phyloP scores from a whole-genome alignment of 352 stramenopile genomes.

The Discostella stelligera region DNA sequence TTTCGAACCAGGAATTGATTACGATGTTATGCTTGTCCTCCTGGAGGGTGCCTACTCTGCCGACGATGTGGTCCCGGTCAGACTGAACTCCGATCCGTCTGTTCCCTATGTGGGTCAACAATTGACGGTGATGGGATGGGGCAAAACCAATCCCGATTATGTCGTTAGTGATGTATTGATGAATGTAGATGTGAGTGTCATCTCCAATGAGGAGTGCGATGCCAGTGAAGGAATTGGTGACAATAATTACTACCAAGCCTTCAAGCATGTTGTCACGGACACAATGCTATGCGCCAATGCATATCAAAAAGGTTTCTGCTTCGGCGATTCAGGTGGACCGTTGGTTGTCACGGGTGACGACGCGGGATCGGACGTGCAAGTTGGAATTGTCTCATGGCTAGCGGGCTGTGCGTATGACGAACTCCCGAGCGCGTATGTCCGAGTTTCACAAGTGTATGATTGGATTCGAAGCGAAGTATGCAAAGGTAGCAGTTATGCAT shows the following conservation, averaged over 20 bases:
- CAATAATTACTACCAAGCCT: neutral
- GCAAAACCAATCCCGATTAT: neutral
- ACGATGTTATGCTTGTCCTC: slow-evolving; percentile 9
- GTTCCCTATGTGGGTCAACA: neutral
- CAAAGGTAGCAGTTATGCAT: neutral
- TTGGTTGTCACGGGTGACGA: slow-evolving; percentile 4
- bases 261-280: neutral
- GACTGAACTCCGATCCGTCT: slow-evolving; percentile 6
- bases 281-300: slow-evolving; percentile 16
- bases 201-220: slow-evolving; percentile 7
- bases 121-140: slow-evolving; percentile 8
- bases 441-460: slow-evolving; percentile 1
- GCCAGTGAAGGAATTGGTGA: neutral
- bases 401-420: slow-evolving; percentile 5
- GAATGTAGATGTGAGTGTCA: neutral
- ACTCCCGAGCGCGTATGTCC: slow-evolving; percentile 9
- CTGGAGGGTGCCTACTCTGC: neutral
- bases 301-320: slow-evolving; percentile 11
- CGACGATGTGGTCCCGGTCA: neutral
- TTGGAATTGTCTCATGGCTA: slow-evolving; percentile 10
- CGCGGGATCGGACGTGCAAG: slow-evolving; percentile 7
- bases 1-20: neutral
- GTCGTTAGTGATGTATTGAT: neutral
- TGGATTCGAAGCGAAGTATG: slow-evolving; percentile 18
- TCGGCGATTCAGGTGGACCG: slow-evolving; percentile 14